phyloP scores from a whole-genome alignment of 2,329 filamentous ascomycete species.

The Trematosphaeria pertusa region DNA sequence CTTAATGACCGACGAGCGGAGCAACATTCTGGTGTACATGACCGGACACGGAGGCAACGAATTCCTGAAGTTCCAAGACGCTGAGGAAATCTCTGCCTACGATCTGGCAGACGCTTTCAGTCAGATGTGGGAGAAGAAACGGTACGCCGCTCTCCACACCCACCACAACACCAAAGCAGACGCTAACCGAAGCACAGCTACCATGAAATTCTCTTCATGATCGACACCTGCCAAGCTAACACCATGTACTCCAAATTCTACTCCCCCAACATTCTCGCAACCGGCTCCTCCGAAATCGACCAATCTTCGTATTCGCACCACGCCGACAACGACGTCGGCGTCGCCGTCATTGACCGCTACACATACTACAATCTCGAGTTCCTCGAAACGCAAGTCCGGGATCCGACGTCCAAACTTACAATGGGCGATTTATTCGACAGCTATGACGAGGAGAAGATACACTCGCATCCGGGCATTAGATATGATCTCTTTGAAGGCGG shows the following conservation, averaged over 20 bases:
- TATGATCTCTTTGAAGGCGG: slow-evolving; percentile 95
- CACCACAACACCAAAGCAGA: neutral
- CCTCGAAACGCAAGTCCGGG: slow-evolving; percentile 86
- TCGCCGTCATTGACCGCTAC: slow-evolving; percentile 97
- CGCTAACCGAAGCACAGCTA: slow-evolving; percentile 63
- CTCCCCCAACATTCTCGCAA: slow-evolving; percentile 96
- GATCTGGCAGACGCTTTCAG: slow-evolving; percentile 97
- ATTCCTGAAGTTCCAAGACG: slow-evolving; percentile 98
- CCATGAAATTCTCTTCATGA: slow-evolving; percentile 99
- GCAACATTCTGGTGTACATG: slow-evolving; percentile 99
- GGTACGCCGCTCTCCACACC: slow-evolving; percentile 59
- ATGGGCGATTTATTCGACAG: slow-evolving; percentile 95
- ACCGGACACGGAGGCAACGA: slow-evolving; percentile 97
- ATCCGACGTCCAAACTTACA: slow-evolving; percentile 85
- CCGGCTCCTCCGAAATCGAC: slow-evolving; percentile 93
- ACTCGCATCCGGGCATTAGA: slow-evolving; percentile 87
- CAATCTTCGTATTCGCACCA: slow-evolving; percentile 98
- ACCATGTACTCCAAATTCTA: slow-evolving; percentile 99
- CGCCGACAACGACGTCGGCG: slow-evolving; percentile 95
- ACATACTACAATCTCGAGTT: slow-evolving; percentile 99
- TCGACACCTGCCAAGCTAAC: slow-evolving; percentile 98
- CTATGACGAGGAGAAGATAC: slow-evolving; percentile 93
- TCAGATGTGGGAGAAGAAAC: slow-evolving; percentile 99
- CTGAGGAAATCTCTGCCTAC: slow-evolving; percentile 95
- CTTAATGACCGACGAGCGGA: slow-evolving; percentile 90